Conservation (phyloP, 805 yeast genomes). For the Sugiyamaella chiloensis region DNA sequence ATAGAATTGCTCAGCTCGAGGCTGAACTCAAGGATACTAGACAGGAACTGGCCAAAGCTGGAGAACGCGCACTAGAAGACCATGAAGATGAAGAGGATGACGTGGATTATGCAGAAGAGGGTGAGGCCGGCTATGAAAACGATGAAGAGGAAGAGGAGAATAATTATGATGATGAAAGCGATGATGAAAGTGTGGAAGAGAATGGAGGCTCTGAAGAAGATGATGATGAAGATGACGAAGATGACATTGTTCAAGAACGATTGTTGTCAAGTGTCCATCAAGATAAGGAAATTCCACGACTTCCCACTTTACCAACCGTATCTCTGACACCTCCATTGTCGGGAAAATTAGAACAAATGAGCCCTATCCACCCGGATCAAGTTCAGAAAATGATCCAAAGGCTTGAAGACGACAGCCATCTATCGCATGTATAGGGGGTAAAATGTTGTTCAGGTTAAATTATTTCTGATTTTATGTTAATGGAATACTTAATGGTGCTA, state of each 20-base stretch:
- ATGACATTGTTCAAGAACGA: not conserved
- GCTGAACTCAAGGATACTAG: not conserved
- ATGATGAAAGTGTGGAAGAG: not conserved
- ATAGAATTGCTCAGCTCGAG: conserved; percentile 2
- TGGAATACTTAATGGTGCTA: too few species aligned
- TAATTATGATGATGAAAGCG: not conserved
- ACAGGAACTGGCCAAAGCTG: not conserved
- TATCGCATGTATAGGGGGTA: not conserved
- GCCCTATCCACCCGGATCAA: conserved; percentile 1
- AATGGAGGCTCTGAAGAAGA: conserved; percentile 6
- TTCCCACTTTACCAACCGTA: not conserved
- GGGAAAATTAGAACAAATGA: not conserved
- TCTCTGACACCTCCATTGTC: not conserved
- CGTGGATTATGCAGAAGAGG: not conserved
- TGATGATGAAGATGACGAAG: conserved; percentile 11
- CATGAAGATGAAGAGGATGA: conserved; percentile 1
- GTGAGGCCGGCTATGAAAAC: not conserved
- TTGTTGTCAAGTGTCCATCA: not conserved
- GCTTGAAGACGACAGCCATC: not conserved
- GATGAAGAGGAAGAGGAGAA: not conserved
- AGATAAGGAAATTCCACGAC: conserved; percentile 1
- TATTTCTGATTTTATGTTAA: too few species aligned
- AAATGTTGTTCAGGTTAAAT: too few species aligned
- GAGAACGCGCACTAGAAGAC: not conserved
- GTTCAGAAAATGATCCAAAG: not conserved